phyloP scores from a whole-genome alignment of 129 eudicot genomes.

The Arctium minus region DNA sequence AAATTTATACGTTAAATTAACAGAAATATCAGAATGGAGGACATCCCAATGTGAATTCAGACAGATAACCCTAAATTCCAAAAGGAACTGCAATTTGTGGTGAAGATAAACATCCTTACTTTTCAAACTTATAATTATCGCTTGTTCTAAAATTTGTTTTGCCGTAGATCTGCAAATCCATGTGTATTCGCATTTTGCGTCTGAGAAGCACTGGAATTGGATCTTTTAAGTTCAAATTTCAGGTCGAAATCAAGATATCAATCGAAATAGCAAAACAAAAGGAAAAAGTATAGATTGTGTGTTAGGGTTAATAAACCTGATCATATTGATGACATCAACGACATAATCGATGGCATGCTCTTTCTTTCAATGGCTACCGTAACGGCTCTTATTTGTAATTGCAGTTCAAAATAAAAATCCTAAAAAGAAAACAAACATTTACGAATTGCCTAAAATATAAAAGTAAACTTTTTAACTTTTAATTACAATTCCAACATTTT shows the following conservation, averaged over 20 bases:
- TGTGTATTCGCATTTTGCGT: background rate
- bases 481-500: too few species aligned
- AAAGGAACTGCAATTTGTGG: background rate
- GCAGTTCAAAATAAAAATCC: background rate
- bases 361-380: background rate
- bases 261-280: background rate
- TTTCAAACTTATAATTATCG: background rate
- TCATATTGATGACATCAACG: background rate
- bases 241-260: background rate
- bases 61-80: background rate
- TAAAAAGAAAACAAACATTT: too few species aligned
- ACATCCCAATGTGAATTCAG: background rate
- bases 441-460: too few species aligned
- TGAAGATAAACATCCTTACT: background rate
- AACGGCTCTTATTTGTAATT: background rate
- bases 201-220: background rate
- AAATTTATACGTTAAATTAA: background rate
- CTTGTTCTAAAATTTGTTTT: background rate
- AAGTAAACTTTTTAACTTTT: too few species aligned
- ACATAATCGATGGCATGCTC: background rate
- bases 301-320: background rate
- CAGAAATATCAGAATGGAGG: background rate
- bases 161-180: background rate
- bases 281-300: background rate
- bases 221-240: background rate